These are phyloP conservation scores for Casuarina equisetifolia DNA, from an alignment of 306 rosid genomes.

Conservation along the genomic window DNA sequence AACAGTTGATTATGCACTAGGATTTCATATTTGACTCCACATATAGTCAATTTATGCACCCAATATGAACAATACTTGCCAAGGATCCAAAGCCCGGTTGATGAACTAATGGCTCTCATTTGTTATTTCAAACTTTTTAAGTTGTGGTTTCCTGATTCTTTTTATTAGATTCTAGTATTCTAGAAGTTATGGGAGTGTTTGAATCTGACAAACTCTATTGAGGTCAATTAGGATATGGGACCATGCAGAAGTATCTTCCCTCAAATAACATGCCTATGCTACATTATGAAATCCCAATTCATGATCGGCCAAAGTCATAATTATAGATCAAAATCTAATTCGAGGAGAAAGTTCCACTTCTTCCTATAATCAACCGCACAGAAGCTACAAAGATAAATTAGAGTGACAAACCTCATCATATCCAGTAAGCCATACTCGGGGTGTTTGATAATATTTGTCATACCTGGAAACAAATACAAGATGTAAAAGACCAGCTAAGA, in stretches of 20 bases:
- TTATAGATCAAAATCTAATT: neutral
- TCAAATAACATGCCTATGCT: neutral
- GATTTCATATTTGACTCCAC: neutral
- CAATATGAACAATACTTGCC: neutral
- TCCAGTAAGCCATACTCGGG: slow-evolving; percentile 98
- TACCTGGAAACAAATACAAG: slow-evolving; percentile 49
- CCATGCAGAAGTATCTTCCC: neutral
- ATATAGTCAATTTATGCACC: neutral
- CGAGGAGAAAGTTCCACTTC: neutral
- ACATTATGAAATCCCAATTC: neutral
- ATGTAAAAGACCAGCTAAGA: neutral
- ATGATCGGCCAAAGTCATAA: neutral
- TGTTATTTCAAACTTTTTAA: neutral
- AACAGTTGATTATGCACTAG: neutral
- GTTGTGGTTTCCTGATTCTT: neutral
- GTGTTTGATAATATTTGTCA: slow-evolving; percentile 96
- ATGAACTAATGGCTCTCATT: neutral
- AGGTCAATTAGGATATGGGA: neutral
- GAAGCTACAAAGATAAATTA: slow-evolving; percentile 5
- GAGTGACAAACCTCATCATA: slow-evolving; percentile 76
- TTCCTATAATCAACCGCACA: neutral
- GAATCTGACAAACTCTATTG: neutral
- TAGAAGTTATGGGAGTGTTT: neutral
- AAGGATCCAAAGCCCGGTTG: neutral
- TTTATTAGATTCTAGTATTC: neutral